These are phyloP conservation scores for Xylariaceae sp. DNA, from an alignment of 2,329 filamentous ascomycete genomes.

Conservation along the genomic window DNA sequence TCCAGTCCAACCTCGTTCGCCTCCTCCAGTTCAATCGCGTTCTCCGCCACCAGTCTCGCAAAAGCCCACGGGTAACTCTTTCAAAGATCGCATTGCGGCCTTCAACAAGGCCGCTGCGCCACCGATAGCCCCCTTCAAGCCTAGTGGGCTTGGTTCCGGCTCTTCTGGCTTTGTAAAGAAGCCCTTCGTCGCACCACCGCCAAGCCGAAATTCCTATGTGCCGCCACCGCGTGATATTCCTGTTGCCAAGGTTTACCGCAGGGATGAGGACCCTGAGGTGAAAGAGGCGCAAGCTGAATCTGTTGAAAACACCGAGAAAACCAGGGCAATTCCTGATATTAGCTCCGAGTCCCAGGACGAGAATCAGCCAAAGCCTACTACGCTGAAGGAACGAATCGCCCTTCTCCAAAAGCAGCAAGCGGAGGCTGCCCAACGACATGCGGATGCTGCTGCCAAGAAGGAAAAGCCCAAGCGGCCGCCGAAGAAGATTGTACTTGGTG, in stretches of 20 bases:
- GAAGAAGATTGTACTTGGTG: slow-evolving; percentile 57
- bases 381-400: slow-evolving; percentile 91
- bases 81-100: slow-evolving; percentile 91
- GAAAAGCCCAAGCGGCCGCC: slow-evolving; percentile 77
- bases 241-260: slow-evolving; percentile 69
- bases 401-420: slow-evolving; percentile 88
- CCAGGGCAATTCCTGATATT: slow-evolving; percentile 50
- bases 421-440: slow-evolving; percentile 79
- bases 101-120: slow-evolving; percentile 89
- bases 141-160: slow-evolving; percentile 55
- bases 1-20: slow-evolving; percentile 35
- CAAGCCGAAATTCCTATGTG: slow-evolving; percentile 85
- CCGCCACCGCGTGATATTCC: slow-evolving; percentile 68
- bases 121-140: slow-evolving; percentile 86
- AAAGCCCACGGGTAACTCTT: slow-evolving; percentile 72
- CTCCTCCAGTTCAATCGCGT: slow-evolving; percentile 37
- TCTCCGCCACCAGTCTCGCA: slow-evolving; percentile 63
- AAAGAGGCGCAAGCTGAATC: slow-evolving; percentile 61
- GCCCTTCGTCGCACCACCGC: slow-evolving; percentile 91
- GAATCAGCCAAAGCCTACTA: slow-evolving; percentile 85
- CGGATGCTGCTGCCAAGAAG: slow-evolving; percentile 72
- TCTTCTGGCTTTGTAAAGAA: slow-evolving; percentile 82
- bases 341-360: slow-evolving; percentile 52
- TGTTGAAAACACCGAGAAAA: slow-evolving; percentile 61
- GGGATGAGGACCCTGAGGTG: slow-evolving; percentile 79